phyloP scores from a whole-genome alignment of 2,329 filamentous ascomycete genomes.

The Pezicula radicicola region DNA sequence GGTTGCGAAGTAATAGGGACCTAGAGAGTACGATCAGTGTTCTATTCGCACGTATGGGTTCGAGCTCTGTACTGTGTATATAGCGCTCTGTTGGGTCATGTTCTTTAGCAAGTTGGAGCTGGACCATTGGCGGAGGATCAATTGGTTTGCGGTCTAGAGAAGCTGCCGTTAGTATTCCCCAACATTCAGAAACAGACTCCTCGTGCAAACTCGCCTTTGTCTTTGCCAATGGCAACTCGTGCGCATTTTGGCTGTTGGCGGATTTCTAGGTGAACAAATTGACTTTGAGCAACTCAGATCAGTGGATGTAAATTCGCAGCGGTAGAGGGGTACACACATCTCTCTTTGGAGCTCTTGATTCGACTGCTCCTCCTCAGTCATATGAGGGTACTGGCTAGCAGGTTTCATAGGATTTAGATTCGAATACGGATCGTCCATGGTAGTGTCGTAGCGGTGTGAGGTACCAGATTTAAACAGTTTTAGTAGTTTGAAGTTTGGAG shows the following conservation, averaged over 20 bases:
- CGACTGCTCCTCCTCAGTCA: too few species aligned
- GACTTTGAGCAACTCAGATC: not conserved
- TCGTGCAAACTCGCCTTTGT: not conserved
- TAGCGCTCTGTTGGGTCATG: slow-evolving; percentile 42
- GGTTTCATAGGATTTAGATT: too few species aligned
- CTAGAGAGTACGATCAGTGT: slow-evolving; percentile 24
- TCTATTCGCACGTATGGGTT: slow-evolving; percentile 2
- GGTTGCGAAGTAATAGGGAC: slow-evolving; percentile 47
- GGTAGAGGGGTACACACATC: not conserved
- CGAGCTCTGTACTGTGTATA: slow-evolving; percentile 51
- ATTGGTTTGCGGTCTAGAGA: slow-evolving; percentile 15
- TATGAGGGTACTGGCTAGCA: too few species aligned
- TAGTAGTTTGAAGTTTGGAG: not conserved
- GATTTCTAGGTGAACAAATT: not conserved
- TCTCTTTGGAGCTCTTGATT: too few species aligned
- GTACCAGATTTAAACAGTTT: not conserved
- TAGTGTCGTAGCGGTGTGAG: not conserved
- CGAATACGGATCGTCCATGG: not conserved
- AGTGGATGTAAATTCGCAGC: not conserved
- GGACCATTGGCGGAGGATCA: slow-evolving; percentile 70
- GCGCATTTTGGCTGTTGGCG: not conserved
- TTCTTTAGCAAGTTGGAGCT: slow-evolving; percentile 53
- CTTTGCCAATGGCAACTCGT: not conserved
- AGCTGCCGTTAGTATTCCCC: not conserved
- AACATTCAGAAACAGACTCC: not conserved